Evolutionary conservation across 202 grass and related monocot species (phyloP), one percentile per base, ranked within the genome.

Genomic region (Setaria italica): DNA sequence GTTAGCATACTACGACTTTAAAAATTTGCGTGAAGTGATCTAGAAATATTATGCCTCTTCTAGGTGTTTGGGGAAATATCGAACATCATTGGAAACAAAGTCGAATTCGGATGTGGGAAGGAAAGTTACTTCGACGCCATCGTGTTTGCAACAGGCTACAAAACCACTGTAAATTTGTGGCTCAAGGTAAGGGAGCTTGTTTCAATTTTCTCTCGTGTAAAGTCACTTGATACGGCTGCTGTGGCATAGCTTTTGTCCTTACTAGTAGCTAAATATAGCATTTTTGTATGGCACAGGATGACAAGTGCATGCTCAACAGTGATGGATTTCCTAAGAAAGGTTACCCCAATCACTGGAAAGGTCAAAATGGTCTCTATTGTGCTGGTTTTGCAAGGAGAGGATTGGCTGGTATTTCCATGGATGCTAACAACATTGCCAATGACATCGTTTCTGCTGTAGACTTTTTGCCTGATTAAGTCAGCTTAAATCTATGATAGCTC

Each of bases 141-240:
- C 11, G 72, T 90, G 72, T 80, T 90, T 14, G 80, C 89, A 9
- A 90, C 80, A 2, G 85, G 89, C 6, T 90, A 90, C 59, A 87
- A 58, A 63, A 90, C 75, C 49, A 90, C 67, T 11, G 14, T 15
- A 21, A 80, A 69, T 50, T 37, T 48, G 19, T 90, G 89, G 85
- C 84, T 90, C 9, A 71, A 91, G 90, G 86, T 85, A 72, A 4
- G 29, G 15, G 1, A 6, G 12, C 2, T 2, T 47, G 20, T 13
- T 46, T 32, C 4, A 30, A 30, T 15, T 51, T 3, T 47, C 2
- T 51, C 1, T 17, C 14, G 2, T 11, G 47, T 37, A 4, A 35
- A 20, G 2, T 56, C 32, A 20, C 29, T 2, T 54, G 7, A 56
- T 56, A 19, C 8, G 35, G 15, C 15, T 54, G 4, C 21, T 0